Base-by-base conservation (phyloP, 2,329 filamentous ascomycete species). In the Exophiala viscosa region DNA sequence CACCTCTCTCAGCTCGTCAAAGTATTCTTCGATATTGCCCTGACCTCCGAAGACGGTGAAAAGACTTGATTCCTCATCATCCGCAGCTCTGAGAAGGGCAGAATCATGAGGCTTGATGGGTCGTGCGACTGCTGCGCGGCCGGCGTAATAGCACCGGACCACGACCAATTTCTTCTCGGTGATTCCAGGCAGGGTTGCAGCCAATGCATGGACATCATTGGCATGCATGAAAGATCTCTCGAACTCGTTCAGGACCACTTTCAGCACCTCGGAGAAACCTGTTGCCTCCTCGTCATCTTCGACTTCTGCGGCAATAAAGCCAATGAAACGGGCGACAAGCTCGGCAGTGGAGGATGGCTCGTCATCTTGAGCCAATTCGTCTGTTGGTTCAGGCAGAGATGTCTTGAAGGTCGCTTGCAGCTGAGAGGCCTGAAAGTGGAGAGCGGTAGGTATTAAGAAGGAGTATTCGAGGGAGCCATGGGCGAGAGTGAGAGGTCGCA, bases 1-100 rank as follows among this genome's bases (percentile, higher is more conserved):
- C 53, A 97, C 82, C 70, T 95, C 87, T 51, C 93, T 85, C 58
- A 99, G 82, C 76, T 99, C 93, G 63, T 99, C 92, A 66, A 99
- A 99, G 74, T 99, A 99, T 74, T 99, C 95, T 73, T 99, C 92
- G 60, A 99, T 97, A 72, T 99, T 99, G 64, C 93, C 93, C 71
- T 99, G 93, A 5, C 93, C 93, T 55, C 93, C 93, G 62, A 97
- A 96, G 57, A 99, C 90, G 60, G 86, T 91, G 76, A 96, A 99
- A 55, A 99, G 82, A 64, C 83, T 86, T 49, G 91, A 91, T 50
- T 85, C 84, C 57, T 83, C 86, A 58, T 96, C 91, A 42, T 87
- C 85, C 8, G 90, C 90, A 45, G 93, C 92, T 62, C 93, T 83
- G 67, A 96, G 83, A 42, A 99, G 81, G 33, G 93, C 95, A 36